Base-by-base conservation (phyloP, 1,284 basidiomycete species). In the Leccinum variabile region DNA sequence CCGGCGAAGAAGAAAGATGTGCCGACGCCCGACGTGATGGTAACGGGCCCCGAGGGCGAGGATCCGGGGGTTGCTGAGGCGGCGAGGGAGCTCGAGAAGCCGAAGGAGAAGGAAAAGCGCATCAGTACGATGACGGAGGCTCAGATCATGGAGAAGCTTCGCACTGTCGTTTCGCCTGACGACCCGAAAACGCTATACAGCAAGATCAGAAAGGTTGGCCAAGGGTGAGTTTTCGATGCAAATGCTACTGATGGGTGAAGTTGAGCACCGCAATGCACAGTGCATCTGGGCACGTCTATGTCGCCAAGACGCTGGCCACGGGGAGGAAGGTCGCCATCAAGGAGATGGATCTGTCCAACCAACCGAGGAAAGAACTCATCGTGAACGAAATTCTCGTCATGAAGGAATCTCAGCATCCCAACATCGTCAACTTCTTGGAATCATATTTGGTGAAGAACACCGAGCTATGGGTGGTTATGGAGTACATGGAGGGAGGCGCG, bases 381-480 rank as follows among this genome's bases (percentile, higher is more conserved):
- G 95, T 98, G 63, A 98, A 98, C 73, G 97, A 99, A 79, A 99
- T 98, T 70, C 82, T 98, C 64, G 97, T 98, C 67, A 98, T 99
- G 97, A 97, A 97, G 77, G 96, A 98, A 78, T 95, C 92, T 44
- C 95, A 97, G 69, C 97, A 99, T 76, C 95, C 95, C 49, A 99
- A 99, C 76, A 98, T 99, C 68, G 97, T 98, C 81, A 99, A 98
- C 79, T 99, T 95, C 79, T 80, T 98, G 59, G 92, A 98, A 35
- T 89, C 93, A 9, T 98, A 96, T 79, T 85, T 98, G 50, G 87
- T 98, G 59, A 92, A 91, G 78, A 90, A 84, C 75, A 90, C 85
- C 61, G 96, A 98, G 75, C 85, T 99, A n/a, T 99, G 97, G 97
- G 96, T 99, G 53, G 95, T 98, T 63, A 98, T 99, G 97, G 97